These are phyloP conservation scores for Aspergillus indologenus DNA, from an alignment of 495 filamentous ascomycete species.

Conservation along the genomic window DNA sequence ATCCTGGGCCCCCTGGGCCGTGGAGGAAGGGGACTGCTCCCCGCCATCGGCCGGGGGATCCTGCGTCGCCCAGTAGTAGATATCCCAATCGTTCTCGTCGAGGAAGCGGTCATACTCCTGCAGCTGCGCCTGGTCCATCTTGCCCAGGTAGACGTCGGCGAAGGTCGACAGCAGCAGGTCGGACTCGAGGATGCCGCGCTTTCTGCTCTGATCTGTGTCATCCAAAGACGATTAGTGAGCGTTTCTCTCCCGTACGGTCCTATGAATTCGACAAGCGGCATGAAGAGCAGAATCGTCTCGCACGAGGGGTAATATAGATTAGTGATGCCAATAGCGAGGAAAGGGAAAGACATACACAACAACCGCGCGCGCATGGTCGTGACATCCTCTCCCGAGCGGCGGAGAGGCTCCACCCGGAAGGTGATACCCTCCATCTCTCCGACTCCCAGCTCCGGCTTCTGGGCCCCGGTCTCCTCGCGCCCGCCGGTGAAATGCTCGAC, in stretches of 20 bases:
- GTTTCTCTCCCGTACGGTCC: too few species aligned
- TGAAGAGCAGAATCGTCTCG: background rate
- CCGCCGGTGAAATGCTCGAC: constrained; percentile 64
- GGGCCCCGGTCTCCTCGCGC: constrained; percentile 48
- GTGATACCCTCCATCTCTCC: constrained; percentile 87
- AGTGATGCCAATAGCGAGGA: background rate
- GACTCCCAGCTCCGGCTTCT: constrained; percentile 72
- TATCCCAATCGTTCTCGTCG: constrained; percentile 99
- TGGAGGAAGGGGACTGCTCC: constrained; percentile 25
- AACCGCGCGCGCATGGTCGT: constrained; percentile 84
- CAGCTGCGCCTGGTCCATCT: constrained; percentile 72
- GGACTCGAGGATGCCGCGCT: constrained; percentile 91
- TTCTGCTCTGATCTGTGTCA: constrained; percentile 85
- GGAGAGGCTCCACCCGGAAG: constrained; percentile 86
- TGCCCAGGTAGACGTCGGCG: constrained; percentile 69
- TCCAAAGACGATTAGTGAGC: background rate
- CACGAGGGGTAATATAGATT: background rate
- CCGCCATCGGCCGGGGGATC: constrained; percentile 55
- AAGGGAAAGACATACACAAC: constrained; percentile 63
- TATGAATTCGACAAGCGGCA: too few species aligned
- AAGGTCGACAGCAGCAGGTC: constrained; percentile 97
- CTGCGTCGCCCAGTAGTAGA: constrained; percentile 99
- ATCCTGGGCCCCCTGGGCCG: constrained; percentile 32
- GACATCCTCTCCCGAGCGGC: constrained; percentile 73
- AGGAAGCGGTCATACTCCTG: constrained; percentile 88